Base-by-base conservation (phyloP, 108 stramenopile genomes). In the Pseudonitzschia delicatissima region DNA sequence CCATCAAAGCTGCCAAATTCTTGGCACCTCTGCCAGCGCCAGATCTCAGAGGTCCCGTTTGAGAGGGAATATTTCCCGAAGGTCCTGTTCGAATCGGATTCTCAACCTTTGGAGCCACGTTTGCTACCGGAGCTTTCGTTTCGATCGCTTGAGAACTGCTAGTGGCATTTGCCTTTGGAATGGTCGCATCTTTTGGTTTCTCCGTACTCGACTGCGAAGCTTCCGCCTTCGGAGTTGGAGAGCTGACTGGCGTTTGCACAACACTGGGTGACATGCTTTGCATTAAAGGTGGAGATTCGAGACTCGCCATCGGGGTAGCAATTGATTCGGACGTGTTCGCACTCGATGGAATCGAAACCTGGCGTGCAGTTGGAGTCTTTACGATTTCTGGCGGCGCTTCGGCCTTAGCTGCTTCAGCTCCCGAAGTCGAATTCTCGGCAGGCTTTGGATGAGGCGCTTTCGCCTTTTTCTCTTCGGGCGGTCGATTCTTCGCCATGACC, bases 11-110 rank as follows among this genome's bases (percentile, higher is more conserved):
- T 31, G 77, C 77, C 1, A 83, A 64, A 55, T 83, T 68, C 50
- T 83, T 83, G 35, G 82, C 82, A 28, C 82, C 82, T 39, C 82
- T 53, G 36, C 82, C 82, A 27, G 78, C 31, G 4, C 81, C 77
- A 42, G 47, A 11, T 37, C 21, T 44, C 57, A 31, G 33, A 20
- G 59, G 35, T 36, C 67, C 72, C 28, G 52, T n/a, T 11, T 48
- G 29, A 26, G 55, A 3, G 40, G 21, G n/a, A 36, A 45, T 18
- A 5, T 32, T 13, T 11, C 23, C 23, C 33, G 20, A 50, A 8
- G 12, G 21, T 28, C 3, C 35, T 26, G 17, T 28, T 45, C 23
- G 25, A 15, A 23, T 28, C 0, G 7, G 51, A 20, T 48, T 47
- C 11, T 23, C 28, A 25, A 42, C 28, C 64, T 31, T 40, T n/a